These are phyloP conservation scores for Cutaneotrichosporon sp. DNA, from an alignment of 1,284 basidiomycete genomes.

Conservation along the genomic window DNA sequence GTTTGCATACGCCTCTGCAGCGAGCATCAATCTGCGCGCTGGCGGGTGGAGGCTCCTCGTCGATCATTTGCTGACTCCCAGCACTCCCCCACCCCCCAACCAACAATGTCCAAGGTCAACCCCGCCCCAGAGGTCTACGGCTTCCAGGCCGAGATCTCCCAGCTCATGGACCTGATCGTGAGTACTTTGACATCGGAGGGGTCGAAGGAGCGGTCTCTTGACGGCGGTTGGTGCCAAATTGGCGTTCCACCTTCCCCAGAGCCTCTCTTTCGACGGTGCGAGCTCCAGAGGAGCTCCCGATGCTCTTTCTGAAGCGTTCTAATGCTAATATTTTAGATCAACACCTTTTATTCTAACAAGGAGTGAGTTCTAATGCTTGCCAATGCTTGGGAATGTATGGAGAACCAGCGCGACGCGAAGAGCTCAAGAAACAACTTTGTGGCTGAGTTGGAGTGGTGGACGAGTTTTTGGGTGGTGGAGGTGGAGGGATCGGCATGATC, in stretches of 20 bases:
- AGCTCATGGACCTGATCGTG: constrained; percentile 60
- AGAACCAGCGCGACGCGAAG: too few relatives aligned
- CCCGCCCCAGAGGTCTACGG: constrained; percentile 12
- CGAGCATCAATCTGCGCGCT: too few relatives aligned
- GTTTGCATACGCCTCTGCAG: too few relatives aligned
- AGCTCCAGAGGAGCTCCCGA: neutral
- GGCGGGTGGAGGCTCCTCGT: too few relatives aligned
- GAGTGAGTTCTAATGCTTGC: constrained; percentile 54
- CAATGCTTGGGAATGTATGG: too few relatives aligned
- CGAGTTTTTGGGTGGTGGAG: neutral
- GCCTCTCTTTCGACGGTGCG: neutral
- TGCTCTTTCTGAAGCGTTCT: neutral
- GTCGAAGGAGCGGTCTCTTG: constrained; percentile 56
- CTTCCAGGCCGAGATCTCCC: constrained; percentile 80
- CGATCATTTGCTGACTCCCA: neutral
- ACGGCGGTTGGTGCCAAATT: neutral
- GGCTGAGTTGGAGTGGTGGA: neutral
- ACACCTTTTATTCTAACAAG: constrained; percentile 61
- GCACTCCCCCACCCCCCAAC: neutral
- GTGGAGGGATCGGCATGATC: neutral
- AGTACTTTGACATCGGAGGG: constrained; percentile 64
- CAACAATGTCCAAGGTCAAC: neutral
- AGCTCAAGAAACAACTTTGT: neutral
- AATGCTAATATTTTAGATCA: neutral
- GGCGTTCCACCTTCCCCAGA: neutral